A percentile compares a stretch with the other conserved stretches of the same genome.
phyloP scores from a whole-genome alignment of 176 grass and related monocot genomes.

The Juncus inflexus region DNA sequence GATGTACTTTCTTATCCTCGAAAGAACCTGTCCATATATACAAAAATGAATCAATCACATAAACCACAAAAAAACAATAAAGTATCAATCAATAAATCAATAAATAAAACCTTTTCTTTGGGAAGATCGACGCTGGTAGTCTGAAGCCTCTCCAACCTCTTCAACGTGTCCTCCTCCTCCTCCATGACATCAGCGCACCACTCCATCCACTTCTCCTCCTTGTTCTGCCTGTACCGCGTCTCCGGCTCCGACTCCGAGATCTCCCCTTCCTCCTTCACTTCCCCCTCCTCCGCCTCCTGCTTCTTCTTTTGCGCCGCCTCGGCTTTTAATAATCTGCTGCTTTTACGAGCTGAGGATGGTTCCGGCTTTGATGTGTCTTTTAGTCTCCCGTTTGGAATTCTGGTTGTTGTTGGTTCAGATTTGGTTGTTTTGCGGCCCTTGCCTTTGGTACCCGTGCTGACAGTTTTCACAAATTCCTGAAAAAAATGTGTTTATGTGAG shows the following conservation, averaged over 20 bases:
- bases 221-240: conserved; percentile 64
- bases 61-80: too few species aligned
- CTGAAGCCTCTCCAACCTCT: conserved; percentile 81
- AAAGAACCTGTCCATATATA: conserved; percentile 70
- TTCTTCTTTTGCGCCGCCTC: conserved; percentile 33
- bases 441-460: conserved; percentile 53
- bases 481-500: conserved; percentile 24
- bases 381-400: conserved; percentile 38
- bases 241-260: conserved; percentile 94
- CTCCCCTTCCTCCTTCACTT: conserved; percentile 98
- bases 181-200: conserved; percentile 96
- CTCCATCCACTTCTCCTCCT: conserved; percentile 98
- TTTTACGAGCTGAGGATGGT: conserved; percentile 42
- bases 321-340: conserved; percentile 47
- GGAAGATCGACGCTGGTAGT: conserved; percentile 95
- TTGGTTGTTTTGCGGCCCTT: conserved; percentile 54
- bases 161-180: conserved; percentile 85
- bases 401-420: conserved; percentile 51
- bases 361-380: conserved; percentile 47
- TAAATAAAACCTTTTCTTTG: conserved; percentile 75
- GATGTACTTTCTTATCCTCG: conserved; percentile 91
- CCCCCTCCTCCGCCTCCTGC: conserved; percentile 59
- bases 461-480: conserved; percentile 81
- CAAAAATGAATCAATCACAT: too few species aligned
- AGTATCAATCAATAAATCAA: too few species aligned